These are phyloP conservation scores for Tricholoma hemisulphureum DNA, from an alignment of 768 basidiomycete genomes.

Conservation along the genomic window DNA sequence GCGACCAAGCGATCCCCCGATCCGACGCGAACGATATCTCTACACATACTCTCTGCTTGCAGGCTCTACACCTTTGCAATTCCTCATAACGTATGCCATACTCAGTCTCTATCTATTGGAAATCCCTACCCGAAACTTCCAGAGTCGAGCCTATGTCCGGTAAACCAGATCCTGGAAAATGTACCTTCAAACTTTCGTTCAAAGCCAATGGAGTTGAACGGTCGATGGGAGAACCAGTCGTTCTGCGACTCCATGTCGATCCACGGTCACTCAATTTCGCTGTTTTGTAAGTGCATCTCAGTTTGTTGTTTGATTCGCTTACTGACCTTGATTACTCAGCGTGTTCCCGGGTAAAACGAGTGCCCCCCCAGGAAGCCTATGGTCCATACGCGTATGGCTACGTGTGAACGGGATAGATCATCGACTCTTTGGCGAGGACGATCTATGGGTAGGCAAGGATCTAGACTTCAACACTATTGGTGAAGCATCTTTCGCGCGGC, in stretches of 20 bases:
- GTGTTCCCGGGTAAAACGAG: slow-evolving; percentile 59
- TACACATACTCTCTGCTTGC: slow-evolving; percentile 53
- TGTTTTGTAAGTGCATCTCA: slow-evolving; percentile 58
- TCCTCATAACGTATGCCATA: slow-evolving; percentile 49
- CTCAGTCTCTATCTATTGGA: neutral
- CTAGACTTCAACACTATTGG: slow-evolving; percentile 59
- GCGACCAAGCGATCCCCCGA: slow-evolving; percentile 17
- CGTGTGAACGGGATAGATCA: slow-evolving; percentile 57
- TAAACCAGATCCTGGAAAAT: slow-evolving; percentile 43
- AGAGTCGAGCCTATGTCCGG: slow-evolving; percentile 48
- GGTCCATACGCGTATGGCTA: slow-evolving; percentile 64
- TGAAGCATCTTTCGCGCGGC: slow-evolving; percentile 54
- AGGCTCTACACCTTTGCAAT: slow-evolving; percentile 43
- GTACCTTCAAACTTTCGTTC: slow-evolving; percentile 53
- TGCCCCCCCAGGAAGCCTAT: slow-evolving; percentile 52
- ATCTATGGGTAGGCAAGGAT: slow-evolving; percentile 65
- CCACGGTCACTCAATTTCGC: slow-evolving; percentile 56
- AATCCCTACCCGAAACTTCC: slow-evolving; percentile 3
- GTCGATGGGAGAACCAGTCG: slow-evolving; percentile 45
- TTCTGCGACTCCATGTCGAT: slow-evolving; percentile 48
- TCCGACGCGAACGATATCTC: slow-evolving; percentile 42
- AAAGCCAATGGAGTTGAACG: slow-evolving; percentile 57
- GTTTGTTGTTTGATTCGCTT: slow-evolving; percentile 2
- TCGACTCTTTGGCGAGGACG: slow-evolving; percentile 61
- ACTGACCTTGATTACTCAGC: slow-evolving; percentile 29